Evolutionary conservation across 1,139 yeast genomes (phyloP), one percentile per base, ranked within the genome.

Genomic region (Candida neerlandica): DNA sequence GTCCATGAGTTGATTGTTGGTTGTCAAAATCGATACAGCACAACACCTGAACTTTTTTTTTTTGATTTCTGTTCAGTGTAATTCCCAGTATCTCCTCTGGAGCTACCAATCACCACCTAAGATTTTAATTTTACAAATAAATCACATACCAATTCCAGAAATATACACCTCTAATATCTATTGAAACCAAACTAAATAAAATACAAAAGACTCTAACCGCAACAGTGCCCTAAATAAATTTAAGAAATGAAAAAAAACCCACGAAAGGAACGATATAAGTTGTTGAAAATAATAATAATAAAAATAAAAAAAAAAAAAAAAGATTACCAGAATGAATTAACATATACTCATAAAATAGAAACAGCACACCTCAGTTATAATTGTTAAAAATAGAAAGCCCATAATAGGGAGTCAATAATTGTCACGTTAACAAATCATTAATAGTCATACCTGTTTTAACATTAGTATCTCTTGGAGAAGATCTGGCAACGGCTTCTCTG

Each of bases 1-100:
- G 58, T 76, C 81, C 81, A 76, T 75, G 33, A 14, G 14, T 32
- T n/a, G 34, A 23, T 10, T n/a, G 19, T 3, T 14, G 19, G 29
- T 21, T 33, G 44, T 16, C 14, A 15, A 19, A 16, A 21, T 19
- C 5, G 21, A 21, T 14, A 34, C 12, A 14, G 35, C 15, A 34
- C 12, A n/a, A 23, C 29, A 32, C 19, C 38, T 26, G 35, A 29
- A 34, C 14, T 27, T 19, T 45, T 45, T 41, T 34, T 38, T 41
- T 39, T 41, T 45, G n/a, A n/a, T n/a, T n/a, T n/a, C n/a, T 43
- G 14, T 18, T 32, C 14, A 12, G 27, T 23, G 9, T 23, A 23
- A 23, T 23, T 23, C 9, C 9, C 27, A 23, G 27, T 23, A 23
- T 23, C 27, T 7, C 9, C 33, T 10, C 2, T 11, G 33, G 2